These are phyloP conservation scores for Penicillium sclerotiorum DNA, from an alignment of 2,329 filamentous ascomycete genomes.

Conservation along the genomic window DNA sequence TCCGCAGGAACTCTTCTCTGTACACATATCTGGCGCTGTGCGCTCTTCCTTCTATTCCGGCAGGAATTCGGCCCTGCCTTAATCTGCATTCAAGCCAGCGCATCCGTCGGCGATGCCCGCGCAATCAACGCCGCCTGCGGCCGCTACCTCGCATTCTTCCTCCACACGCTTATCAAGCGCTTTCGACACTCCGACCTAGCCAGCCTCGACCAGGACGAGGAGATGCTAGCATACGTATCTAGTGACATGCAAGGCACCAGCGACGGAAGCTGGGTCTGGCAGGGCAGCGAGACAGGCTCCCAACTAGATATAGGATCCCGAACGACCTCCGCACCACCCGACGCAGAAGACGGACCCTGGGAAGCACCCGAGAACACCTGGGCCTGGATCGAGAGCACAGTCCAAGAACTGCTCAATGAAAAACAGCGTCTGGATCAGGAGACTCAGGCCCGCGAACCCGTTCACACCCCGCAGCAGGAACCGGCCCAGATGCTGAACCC, in stretches of 20 bases:
- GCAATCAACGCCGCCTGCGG: conserved; percentile 78
- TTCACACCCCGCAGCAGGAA: conserved; percentile 18
- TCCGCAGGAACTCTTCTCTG: conserved; percentile 75
- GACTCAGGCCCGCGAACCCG: neutral
- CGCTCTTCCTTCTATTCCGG: conserved; percentile 75
- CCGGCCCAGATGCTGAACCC: conserved; percentile 25
- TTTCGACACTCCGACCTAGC: conserved; percentile 46
- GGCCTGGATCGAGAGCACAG: conserved; percentile 2
- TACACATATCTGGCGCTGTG: conserved; percentile 83
- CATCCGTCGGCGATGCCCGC: conserved; percentile 69
- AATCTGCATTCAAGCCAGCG: conserved; percentile 71
- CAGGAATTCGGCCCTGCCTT: conserved; percentile 73
- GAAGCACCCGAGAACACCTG: conserved; percentile 1
- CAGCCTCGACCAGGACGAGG: conserved; percentile 70
- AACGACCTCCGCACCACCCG: neutral
- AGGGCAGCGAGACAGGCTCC: conserved; percentile 55
- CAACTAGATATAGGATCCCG: conserved; percentile 2
- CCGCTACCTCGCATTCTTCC: conserved; percentile 78
- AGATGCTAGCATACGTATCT: conserved; percentile 82
- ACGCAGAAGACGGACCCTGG: neutral
- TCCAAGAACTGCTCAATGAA: conserved; percentile 29
- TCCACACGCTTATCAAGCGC: conserved; percentile 65
- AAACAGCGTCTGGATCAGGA: conserved; percentile 35
- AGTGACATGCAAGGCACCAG: conserved; percentile 81
- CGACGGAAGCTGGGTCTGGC: conserved; percentile 83